A percentile compares a stretch with the other conserved stretches of the same genome.
These are phyloP conservation scores for Musa itinerans DNA, from an alignment of 176 grass and related monocot genomes.

Conservation along the genomic window DNA sequence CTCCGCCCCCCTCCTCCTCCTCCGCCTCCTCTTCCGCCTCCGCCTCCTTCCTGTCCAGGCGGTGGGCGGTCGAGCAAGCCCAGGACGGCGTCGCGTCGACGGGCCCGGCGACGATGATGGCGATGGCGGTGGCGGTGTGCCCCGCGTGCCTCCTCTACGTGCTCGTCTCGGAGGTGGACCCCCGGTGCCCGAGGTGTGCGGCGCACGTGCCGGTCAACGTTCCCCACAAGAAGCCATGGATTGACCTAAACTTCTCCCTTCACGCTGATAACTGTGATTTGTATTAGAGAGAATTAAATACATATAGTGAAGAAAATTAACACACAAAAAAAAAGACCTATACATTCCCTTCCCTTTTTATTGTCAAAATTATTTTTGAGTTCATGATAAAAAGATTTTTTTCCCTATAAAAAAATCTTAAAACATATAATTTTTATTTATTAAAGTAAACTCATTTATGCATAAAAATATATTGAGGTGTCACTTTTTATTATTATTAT, in stretches of 20 bases:
- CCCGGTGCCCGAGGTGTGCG: constrained; percentile 73
- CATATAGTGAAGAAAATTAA: background rate
- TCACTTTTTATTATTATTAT: too few relatives aligned
- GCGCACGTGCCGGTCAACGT: constrained; percentile 47
- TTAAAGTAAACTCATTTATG: too few relatives aligned
- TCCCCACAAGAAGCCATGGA: constrained; percentile 56
- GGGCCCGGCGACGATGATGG: constrained; percentile 29
- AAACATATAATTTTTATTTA: too few relatives aligned
- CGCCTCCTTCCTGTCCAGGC: background rate
- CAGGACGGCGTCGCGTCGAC: constrained; percentile 10
- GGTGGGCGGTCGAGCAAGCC: background rate
- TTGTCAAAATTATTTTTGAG: too few relatives aligned
- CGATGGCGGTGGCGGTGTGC: constrained; percentile 55
- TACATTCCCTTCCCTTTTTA: too few relatives aligned
- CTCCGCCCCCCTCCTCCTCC: constrained; percentile 45
- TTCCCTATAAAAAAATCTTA: too few relatives aligned
- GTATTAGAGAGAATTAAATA: background rate
- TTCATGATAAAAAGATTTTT: too few relatives aligned
- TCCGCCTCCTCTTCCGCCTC: constrained; percentile 48
- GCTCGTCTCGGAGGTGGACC: constrained; percentile 74
- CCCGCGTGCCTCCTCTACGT: constrained; percentile 88
- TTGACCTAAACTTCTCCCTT: constrained; percentile 46
- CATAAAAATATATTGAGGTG: too few relatives aligned
- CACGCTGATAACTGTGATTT: background rate
- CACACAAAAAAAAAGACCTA: background rate